Evolutionary conservation across 768 basidiomycete species (phyloP).

Genomic region (Favolaschia claudopus): DNA sequence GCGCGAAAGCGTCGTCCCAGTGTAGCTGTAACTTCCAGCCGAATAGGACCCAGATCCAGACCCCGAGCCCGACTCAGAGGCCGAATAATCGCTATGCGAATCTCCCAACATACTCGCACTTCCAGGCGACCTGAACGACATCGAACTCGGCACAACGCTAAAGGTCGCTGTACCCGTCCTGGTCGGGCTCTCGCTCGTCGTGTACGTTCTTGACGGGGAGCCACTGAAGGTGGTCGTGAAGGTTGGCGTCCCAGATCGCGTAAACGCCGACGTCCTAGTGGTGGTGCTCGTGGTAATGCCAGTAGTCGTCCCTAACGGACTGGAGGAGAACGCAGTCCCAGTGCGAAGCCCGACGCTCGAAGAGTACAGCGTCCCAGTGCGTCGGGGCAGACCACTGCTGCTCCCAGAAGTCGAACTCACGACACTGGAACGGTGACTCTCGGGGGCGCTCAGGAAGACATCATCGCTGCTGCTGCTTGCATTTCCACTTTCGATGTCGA

Average conservation of each 20-base stretch:
- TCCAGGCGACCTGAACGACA: slow-evolving; percentile 22
- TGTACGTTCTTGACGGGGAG: too few relatives aligned
- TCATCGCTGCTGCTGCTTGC: background rate
- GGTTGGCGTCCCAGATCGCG: slow-evolving; percentile 1
- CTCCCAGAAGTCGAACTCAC: too few relatives aligned
- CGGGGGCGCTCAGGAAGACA: too few relatives aligned
- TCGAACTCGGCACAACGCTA: slow-evolving; percentile 17
- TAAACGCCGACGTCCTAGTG: too few relatives aligned
- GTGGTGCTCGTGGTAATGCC: too few relatives aligned
- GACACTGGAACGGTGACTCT: too few relatives aligned
- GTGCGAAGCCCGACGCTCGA: slow-evolving; percentile 25
- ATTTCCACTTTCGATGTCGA: slow-evolving; percentile 45
- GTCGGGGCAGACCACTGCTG: background rate
- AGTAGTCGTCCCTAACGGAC: too few relatives aligned
- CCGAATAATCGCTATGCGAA: slow-evolving; percentile 26
- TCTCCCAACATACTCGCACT: slow-evolving; percentile 24
- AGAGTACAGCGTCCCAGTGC: slow-evolving; percentile 23
- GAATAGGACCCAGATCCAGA: background rate
- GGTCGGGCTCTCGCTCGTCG: slow-evolving; percentile 28
- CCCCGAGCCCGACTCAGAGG: slow-evolving; percentile 54
- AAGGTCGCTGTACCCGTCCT: slow-evolving; percentile 45
- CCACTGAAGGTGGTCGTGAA: background rate
- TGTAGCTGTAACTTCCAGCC: too few relatives aligned
- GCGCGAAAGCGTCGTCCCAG: slow-evolving; percentile 10
- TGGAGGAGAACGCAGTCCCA: slow-evolving; percentile 10